Evolutionary conservation across 1,284 basidiomycete species (phyloP), one percentile per base, ranked within the genome.

Genomic region (Porogramme epimiltina): DNA sequence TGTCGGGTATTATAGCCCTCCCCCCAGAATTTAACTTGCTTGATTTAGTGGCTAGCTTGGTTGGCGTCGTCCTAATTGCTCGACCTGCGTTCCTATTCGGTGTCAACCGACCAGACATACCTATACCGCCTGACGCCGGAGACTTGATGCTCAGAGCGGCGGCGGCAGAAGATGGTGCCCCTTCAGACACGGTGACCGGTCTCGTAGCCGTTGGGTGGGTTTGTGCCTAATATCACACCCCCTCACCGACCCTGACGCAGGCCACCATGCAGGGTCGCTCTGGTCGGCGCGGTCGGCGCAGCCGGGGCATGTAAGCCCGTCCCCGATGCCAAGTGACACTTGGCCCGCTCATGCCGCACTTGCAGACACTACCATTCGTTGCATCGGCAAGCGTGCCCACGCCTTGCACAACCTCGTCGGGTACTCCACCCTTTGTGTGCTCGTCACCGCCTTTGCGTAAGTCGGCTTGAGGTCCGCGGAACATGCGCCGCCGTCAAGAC

Each of bases 361-460:
- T 26, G 8, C 44, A 89, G 88, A 85, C 63, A 82, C 80, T 1
- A 73, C 81, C 0, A 81, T 93, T 33, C 79, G 88, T 3, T 82
- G 81, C 6, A 87, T 92, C 25, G 90, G 90, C 2, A 84, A 79
- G 55, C 78, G 84, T 0, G 89, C 89, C 3, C 86, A 89, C 60
- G 76, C 89, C 0, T 70, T 92, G 49, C 90, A 93, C 64, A 78
- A 80, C n/a, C 76, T 91, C 56, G 74, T 78, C 2, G 85, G 80
- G 51, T 92, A 90, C 62, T 83, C 88, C 0, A 68, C 78, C 23
- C 77, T 82, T 61, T 85, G 83, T 54, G 77, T 85, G 2, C 66
- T 88, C 36, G 78, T 80, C 1, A 76, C 81, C 1, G 66, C 71
- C 10, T 54, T 82, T 54, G 78, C 69, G 83, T 83, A 58, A 48